Base-by-base conservation (phyloP, 139 green algal species). In the Zygnema circumcarinatum region DNA sequence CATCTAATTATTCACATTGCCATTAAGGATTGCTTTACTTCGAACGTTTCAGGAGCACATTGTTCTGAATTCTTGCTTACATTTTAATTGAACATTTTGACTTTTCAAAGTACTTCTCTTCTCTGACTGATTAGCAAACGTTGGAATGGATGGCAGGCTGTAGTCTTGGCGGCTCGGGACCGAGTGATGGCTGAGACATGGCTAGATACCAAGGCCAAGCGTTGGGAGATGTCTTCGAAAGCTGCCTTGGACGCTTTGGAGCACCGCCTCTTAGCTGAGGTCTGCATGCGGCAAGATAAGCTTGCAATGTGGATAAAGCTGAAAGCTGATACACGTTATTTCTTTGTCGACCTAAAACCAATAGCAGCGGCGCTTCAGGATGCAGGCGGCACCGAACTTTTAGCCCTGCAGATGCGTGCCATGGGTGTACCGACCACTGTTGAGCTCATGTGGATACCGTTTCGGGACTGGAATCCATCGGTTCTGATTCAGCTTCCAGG, bases 201-300 rank as follows among this genome's bases (percentile, higher is more conserved):
- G 80, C 38, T 83, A 39, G 72, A 86, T 69, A 39, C 31, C 11
- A n/a, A 29, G 36, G 80, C 36, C n/a, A 36, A 69, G 52, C 80
- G 80, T 38, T 86, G 80, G 80, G 80, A 86, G 54, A 82, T 86
- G 54, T 81, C 80, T n/a, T n/a, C 53, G 20, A 25, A 38, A 69
- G 80, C 62, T 36, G 22, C 76, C 36, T 42, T 40, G 52, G 53
- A 86, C 38, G 80, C 33, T 38, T 33, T 42, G 2, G 35, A 38
- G 29, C 52, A 83, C 29, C 33, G n/a, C 35, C 53, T 86, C 22
- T 25, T 86, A 16, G 22, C 33, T 1, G 42, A 41, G n/a, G 80
- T 38, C 16, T 31, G n/a, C 41, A 38, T 86, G 52, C 80, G 80
- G n/a, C 80, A 86, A 0, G 80, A 86, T 40, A 41, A 69, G 7